phyloP scores from a whole-genome alignment of 345 rosid species.

The Hibiscus syriacus region DNA sequence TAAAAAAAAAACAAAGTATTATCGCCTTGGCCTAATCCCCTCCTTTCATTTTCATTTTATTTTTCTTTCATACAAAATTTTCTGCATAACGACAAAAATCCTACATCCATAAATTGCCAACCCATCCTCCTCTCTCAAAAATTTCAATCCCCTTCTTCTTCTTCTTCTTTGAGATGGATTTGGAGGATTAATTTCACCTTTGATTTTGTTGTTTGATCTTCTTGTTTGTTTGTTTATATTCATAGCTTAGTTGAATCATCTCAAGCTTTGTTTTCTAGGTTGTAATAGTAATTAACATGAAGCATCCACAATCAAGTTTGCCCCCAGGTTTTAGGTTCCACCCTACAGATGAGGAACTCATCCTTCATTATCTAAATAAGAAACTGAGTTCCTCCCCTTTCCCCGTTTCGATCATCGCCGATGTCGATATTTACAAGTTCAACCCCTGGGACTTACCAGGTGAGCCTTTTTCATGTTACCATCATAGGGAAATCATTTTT shows the following conservation, averaged over 20 bases:
- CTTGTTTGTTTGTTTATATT: background rate
- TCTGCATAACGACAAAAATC: conserved; percentile 43
- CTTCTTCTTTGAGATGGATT: background rate
- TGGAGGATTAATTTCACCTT: background rate
- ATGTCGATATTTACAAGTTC: conserved; percentile 85
- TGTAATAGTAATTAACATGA: conserved; percentile 22
- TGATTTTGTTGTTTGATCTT: background rate
- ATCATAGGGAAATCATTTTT: background rate
- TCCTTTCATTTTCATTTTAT: too few relatives aligned
- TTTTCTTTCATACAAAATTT: too few relatives aligned
- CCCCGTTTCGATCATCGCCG: conserved; percentile 77
- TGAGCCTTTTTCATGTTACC: conserved; percentile 6
- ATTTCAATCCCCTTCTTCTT: conserved; percentile 47
- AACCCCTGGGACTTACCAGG: conserved; percentile 98
- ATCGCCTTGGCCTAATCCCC: too few relatives aligned
- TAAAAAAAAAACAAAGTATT: too few relatives aligned
- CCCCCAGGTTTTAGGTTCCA: conserved; percentile 98
- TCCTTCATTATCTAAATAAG: conserved; percentile 76
- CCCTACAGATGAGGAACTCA: conserved; percentile 96
- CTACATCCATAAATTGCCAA: conserved; percentile 52
- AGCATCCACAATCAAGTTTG: conserved; percentile 59
- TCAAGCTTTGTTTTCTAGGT: too few relatives aligned
- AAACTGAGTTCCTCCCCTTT: conserved; percentile 57
- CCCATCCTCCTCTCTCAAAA: conserved; percentile 42
- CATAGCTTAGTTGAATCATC: background rate